Conservation (phyloP, 257 asterid genomes). For the Rehmannia glutinosa region DNA sequence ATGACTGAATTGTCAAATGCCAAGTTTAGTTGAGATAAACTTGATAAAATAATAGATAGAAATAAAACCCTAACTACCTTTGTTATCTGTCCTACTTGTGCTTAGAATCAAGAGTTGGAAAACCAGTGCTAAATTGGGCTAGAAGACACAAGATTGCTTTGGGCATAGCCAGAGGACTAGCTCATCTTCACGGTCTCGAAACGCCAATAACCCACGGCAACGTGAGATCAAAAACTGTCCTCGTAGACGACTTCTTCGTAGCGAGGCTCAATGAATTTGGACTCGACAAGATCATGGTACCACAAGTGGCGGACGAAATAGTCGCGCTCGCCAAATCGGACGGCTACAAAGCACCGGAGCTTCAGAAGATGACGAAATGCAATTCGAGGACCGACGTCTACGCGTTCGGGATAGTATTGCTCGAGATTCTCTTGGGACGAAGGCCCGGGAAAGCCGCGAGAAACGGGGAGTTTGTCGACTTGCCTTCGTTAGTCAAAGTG, state of each 20-base stretch:
- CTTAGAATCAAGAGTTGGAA: conserved; percentile 84
- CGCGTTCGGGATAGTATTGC: conserved; percentile 80
- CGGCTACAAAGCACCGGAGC: conserved; percentile 96
- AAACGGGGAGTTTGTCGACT: conserved; percentile 68
- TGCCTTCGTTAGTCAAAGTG: conserved; percentile 84
- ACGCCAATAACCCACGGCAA: conserved; percentile 91
- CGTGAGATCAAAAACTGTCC: conserved; percentile 73
- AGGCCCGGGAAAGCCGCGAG: conserved; percentile 65
- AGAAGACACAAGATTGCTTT: conserved; percentile 93
- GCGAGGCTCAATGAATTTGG: conserved; percentile 88
- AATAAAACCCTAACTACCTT: background rate
- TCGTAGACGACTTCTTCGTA: conserved; percentile 79
- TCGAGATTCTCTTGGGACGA: conserved; percentile 83
- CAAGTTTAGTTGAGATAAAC: too few species aligned
- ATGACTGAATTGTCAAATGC: too few species aligned
- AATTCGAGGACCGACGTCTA: conserved; percentile 82
- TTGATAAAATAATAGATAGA: background rate
- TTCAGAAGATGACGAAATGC: conserved; percentile 88
- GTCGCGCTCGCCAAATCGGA: conserved; percentile 68
- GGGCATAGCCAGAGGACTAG: conserved; percentile 83
- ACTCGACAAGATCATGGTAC: conserved; percentile 85
- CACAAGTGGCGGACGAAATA: conserved; percentile 75
- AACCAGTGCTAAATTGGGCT: conserved; percentile 86
- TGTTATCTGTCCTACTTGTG: background rate
- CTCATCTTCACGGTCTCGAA: conserved; percentile 85